Evolutionary conservation across 352 stramenopile genomes (phyloP).

Genomic region (Elongisporangium senticosum): DNA sequence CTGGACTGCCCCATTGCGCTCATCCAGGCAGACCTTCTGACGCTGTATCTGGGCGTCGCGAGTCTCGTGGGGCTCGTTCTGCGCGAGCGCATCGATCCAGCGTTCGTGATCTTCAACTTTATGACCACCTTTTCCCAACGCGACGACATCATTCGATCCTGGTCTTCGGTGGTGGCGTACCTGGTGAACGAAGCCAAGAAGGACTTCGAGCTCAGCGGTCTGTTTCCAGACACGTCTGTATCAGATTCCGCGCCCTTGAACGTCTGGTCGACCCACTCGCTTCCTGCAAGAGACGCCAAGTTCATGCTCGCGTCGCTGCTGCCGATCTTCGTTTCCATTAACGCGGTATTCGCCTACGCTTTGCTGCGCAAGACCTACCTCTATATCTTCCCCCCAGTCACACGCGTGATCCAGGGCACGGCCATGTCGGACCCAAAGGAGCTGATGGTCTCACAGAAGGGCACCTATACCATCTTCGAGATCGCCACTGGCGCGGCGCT

Average conservation of each 20-base stretch:
- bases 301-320: not conserved
- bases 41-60: slow-evolving; percentile 22
- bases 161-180: too few species aligned
- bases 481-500: slow-evolving; percentile 16
- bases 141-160: not conserved
- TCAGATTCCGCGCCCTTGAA: not conserved
- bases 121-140: not conserved
- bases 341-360: not conserved
- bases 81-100: slow-evolving; percentile 23
- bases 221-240: not conserved
- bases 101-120: not conserved
- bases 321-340: not conserved
- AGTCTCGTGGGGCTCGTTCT: slow-evolving; percentile 16
- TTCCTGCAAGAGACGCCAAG: not conserved
- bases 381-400: not conserved
- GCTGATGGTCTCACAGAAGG: not conserved
- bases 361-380: not conserved
- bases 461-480: slow-evolving; percentile 16
- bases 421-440: not conserved
- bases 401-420: not conserved
- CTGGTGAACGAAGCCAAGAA: too few species aligned
- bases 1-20: not conserved
- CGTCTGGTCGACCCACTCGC: slow-evolving; percentile 12
- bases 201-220: not conserved
- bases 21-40: slow-evolving; percentile 22